A percentile compares a stretch with the other conserved stretches of the same genome.
phyloP scores from a whole-genome alignment of 225 moss, liverwort and hornwort genomes.

The Lunularia cruciata region DNA sequence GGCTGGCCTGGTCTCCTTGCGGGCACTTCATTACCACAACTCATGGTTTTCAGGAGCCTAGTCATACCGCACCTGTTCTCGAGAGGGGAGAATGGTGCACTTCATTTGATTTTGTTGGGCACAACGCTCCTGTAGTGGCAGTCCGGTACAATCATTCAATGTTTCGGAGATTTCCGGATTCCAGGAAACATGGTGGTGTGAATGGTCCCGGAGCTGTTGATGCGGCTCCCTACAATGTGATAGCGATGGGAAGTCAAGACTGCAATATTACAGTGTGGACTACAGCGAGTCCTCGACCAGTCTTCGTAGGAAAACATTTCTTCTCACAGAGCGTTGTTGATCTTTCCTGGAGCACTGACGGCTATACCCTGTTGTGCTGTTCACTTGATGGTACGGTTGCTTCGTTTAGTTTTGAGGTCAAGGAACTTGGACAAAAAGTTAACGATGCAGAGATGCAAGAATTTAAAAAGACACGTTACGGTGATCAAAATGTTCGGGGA shows the following conservation, averaged over 20 bases:
- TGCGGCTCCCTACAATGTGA: conserved; percentile 77
- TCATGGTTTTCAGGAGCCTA: conserved; percentile 94
- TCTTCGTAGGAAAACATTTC: conserved; percentile 97
- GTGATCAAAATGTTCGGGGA: conserved; percentile 86
- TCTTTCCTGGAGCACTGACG: conserved; percentile 97
- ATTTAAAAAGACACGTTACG: conserved; percentile 89
- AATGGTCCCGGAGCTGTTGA: conserved; percentile 25
- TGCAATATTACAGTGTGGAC: conserved; percentile 98
- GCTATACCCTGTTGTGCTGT: conserved; percentile 93
- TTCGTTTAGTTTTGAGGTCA: conserved; percentile 72
- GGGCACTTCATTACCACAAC: conserved; percentile 98
- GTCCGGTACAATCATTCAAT: conserved; percentile 95
- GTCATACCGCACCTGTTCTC: conserved; percentile 95
- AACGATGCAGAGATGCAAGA: conserved; percentile 89
- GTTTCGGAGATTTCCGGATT: conserved; percentile 60
- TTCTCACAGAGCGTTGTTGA: conserved; percentile 96
- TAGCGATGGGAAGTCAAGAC: conserved; percentile 98
- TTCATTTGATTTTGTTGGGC: conserved; percentile 97
- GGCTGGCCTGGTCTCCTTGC: conserved; percentile 96
- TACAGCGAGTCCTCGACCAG: conserved; percentile 90
- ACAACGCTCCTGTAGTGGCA: conserved; percentile 95
- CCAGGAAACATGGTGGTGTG: conserved; percentile 23
- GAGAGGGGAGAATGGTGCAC: conserved; percentile 98
- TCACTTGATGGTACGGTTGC: conserved; percentile 97
- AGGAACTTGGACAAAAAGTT: conserved; percentile 82